Conservation (phyloP, 352 stramenopile genomes). For the Peronospora belbahrii region DNA sequence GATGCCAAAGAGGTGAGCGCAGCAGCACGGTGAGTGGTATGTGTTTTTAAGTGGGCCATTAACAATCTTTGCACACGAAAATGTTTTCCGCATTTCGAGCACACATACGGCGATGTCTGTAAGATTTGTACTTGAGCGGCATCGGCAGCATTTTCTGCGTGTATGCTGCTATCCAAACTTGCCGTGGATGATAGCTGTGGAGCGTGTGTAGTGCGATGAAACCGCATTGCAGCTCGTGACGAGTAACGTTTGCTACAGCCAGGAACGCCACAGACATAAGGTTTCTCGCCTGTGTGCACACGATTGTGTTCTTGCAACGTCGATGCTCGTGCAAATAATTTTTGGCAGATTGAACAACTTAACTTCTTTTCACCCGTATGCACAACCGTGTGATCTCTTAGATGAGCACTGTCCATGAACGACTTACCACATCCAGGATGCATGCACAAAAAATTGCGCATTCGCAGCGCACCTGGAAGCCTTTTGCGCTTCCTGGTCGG, state of each 20-base stretch:
- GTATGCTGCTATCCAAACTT: neutral
- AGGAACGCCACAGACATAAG: constrained; percentile 43
- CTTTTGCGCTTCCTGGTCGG: constrained; percentile 37
- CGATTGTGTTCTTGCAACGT: constrained; percentile 58
- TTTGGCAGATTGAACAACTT: constrained; percentile 37
- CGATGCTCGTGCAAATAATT: constrained; percentile 43
- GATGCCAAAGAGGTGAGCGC: constrained; percentile 10
- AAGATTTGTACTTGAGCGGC: constrained; percentile 2
- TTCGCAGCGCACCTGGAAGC: constrained; percentile 30
- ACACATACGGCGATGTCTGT: neutral
- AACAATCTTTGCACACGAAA: too few relatives aligned
- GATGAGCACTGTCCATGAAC: constrained; percentile 60
- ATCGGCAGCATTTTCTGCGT: neutral
- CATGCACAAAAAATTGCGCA: constrained; percentile 66
- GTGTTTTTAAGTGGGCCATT: too few relatives aligned
- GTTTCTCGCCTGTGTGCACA: too few relatives aligned
- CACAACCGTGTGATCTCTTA: constrained; percentile 65
- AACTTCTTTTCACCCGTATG: constrained; percentile 64
- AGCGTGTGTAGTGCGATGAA: constrained; percentile 39
- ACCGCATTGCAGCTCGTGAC: constrained; percentile 52
- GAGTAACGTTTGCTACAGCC: constrained; percentile 61
- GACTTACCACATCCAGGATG: constrained; percentile 61
- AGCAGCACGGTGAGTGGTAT: constrained; percentile 12
- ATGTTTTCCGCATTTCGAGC: too few relatives aligned
- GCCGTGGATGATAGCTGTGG: constrained; percentile 1